Evolutionary conservation across 106 monocot species (phyloP).

Genomic region (Acanthochlamys bracteata): DNA sequence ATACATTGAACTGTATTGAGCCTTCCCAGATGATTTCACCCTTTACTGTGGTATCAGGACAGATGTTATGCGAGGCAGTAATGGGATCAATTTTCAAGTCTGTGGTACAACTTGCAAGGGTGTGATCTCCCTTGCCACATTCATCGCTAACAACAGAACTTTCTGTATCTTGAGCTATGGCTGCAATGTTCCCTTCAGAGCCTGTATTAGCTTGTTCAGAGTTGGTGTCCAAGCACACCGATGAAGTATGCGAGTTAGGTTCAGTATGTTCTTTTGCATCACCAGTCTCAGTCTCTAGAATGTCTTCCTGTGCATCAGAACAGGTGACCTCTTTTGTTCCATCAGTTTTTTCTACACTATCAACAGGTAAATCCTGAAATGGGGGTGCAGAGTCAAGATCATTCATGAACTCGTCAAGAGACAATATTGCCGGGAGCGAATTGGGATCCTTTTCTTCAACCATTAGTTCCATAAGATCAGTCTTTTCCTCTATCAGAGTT

Average conservation of each 20-base stretch:
- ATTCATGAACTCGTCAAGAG: slow-evolving; percentile 91
- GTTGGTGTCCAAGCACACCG: slow-evolving; percentile 5
- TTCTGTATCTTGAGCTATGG: slow-evolving; percentile 5
- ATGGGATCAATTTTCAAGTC: slow-evolving; percentile 17
- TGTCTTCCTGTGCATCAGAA: slow-evolving; percentile 12
- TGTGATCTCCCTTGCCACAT: slow-evolving; percentile 9
- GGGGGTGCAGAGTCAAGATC: slow-evolving; percentile 80
- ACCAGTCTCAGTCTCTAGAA: slow-evolving; percentile 16
- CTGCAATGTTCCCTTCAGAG: slow-evolving; percentile 9
- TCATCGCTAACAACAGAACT: slow-evolving; percentile 6
- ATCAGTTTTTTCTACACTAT: neutral
- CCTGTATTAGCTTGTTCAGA: neutral
- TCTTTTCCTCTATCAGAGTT: slow-evolving; percentile 34
- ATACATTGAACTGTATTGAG: slow-evolving; percentile 65
- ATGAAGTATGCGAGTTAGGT: slow-evolving; percentile 13
- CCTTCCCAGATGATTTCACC: slow-evolving; percentile 72
- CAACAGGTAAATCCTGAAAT: slow-evolving; percentile 51
- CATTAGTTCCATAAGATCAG: slow-evolving; percentile 74
- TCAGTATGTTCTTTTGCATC: slow-evolving; percentile 11
- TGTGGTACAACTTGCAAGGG: slow-evolving; percentile 10
- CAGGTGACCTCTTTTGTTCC: slow-evolving; percentile 6
- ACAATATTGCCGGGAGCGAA: slow-evolving; percentile 63
- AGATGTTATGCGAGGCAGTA: slow-evolving; percentile 10
- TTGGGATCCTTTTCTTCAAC: slow-evolving; percentile 63
- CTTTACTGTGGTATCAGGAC: slow-evolving; percentile 11